Percentiles rank a stretch among this genome's conserved stretches.
These are phyloP conservation scores for Stropharia rugosoannulata DNA, from an alignment of 768 basidiomycete genomes.

Conservation along the genomic window DNA sequence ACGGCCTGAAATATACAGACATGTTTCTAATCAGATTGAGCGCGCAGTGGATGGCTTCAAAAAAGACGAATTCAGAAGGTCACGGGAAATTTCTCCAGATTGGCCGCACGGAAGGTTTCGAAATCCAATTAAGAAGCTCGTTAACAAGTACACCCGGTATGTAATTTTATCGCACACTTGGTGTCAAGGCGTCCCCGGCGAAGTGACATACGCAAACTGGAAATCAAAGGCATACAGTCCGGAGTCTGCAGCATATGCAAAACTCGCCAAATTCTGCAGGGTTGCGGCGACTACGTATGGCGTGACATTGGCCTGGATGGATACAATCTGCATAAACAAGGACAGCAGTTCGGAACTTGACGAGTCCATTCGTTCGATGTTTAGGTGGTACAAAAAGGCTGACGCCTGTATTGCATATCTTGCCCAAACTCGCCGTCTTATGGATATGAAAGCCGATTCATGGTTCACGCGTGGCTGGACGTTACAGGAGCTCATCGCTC, in stretches of 20 bases:
- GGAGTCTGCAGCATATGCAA: neutral
- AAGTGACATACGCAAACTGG: neutral
- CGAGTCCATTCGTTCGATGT: neutral
- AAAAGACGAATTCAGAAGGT: neutral
- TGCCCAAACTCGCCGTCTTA: neutral
- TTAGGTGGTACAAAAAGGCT: neutral
- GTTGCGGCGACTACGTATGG: neutral
- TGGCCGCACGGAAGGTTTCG: neutral
- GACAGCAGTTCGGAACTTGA: neutral
- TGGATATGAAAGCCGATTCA: neutral
- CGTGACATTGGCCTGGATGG: neutral
- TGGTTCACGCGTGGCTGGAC: conserved; percentile 6
- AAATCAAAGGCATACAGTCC: neutral
- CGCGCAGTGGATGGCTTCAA: neutral
- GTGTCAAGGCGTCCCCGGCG: neutral
- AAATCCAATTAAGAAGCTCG: neutral
- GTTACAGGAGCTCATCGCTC: neutral
- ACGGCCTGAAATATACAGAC: neutral
- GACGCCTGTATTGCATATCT: neutral
- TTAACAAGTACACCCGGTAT: neutral
- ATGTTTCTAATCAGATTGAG: neutral
- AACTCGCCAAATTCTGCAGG: neutral
- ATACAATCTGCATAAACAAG: conserved; percentile 1
- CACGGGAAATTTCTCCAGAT: neutral
- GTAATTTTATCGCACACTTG: neutral